Conservation (phyloP, 495 filamentous ascomycete genomes). For the Hyaloscypha finlandica region DNA sequence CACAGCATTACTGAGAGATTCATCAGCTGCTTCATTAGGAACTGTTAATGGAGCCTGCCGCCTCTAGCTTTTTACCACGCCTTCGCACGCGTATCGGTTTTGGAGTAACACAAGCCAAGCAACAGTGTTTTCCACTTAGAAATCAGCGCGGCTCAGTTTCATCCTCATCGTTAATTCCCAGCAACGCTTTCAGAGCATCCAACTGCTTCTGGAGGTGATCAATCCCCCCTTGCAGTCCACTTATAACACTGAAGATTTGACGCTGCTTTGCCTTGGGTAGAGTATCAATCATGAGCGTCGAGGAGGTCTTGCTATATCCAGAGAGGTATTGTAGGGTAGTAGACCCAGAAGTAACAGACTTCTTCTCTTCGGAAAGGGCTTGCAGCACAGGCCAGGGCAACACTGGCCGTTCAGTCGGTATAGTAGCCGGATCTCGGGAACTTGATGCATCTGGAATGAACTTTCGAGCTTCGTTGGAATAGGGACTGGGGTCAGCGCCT, state of each 20-base stretch:
- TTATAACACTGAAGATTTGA: slow-evolving; percentile 26
- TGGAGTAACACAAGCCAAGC: neutral
- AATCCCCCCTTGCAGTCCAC: slow-evolving; percentile 27
- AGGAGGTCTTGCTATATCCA: neutral
- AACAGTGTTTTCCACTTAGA: neutral
- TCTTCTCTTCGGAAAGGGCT: neutral
- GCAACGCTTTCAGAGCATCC: slow-evolving; percentile 16
- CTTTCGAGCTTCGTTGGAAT: neutral
- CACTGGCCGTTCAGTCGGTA: neutral
- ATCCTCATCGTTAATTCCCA: slow-evolving; percentile 25
- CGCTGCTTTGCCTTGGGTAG: slow-evolving; percentile 26
- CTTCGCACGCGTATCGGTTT: neutral
- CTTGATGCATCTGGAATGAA: neutral
- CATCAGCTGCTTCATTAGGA: slow-evolving; percentile 1
- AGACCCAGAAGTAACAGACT: neutral
- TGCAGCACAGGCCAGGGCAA: neutral
- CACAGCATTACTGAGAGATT: neutral
- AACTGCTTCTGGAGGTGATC: slow-evolving; percentile 28
- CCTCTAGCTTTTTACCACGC: neutral
- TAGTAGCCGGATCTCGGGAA: neutral
- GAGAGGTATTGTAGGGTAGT: neutral
- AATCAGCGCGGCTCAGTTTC: neutral
- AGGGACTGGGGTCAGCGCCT: neutral
- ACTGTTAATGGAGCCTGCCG: neutral
- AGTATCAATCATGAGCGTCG: slow-evolving; percentile 22